phyloP scores from a whole-genome alignment of 2,329 filamentous ascomycete species.

The Ophidiomyces ophidiicola region DNA sequence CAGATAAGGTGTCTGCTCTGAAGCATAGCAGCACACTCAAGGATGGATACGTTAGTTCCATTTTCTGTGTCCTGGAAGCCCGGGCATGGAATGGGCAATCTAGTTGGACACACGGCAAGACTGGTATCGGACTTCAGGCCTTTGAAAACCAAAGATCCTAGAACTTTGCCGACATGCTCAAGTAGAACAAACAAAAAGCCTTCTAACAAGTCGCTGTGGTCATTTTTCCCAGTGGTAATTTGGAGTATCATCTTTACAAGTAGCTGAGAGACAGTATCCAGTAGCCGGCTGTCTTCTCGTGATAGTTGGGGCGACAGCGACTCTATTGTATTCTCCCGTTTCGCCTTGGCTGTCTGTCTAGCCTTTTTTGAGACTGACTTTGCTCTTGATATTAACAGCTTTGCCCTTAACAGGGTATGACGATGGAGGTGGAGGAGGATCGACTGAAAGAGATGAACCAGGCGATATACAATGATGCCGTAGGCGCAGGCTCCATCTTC shows the following conservation, averaged over 20 bases:
- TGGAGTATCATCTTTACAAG: constrained; percentile 24
- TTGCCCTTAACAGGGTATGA: constrained; percentile 18
- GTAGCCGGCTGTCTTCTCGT: constrained; percentile 14
- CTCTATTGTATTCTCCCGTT: constrained; percentile 5
- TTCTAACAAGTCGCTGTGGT: constrained; percentile 30
- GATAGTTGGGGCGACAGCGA: not conserved
- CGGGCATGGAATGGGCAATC: constrained; percentile 25
- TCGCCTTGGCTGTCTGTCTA: constrained; percentile 14
- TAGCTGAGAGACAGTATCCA: constrained; percentile 19
- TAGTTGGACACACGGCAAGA: constrained; percentile 16
- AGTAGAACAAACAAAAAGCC: constrained; percentile 31
- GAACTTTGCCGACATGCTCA: constrained; percentile 29
- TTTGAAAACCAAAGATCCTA: constrained; percentile 31
- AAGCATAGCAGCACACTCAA: constrained; percentile 20
- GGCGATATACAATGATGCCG: constrained; percentile 24
- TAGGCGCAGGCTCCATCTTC: constrained; percentile 13
- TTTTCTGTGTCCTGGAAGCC: constrained; percentile 20
- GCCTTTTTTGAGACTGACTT: constrained; percentile 11
- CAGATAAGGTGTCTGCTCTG: constrained; percentile 29
- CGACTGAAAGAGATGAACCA: constrained; percentile 26
- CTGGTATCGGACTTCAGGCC: constrained; percentile 23
- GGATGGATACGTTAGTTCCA: constrained; percentile 14
- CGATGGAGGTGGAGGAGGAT: constrained; percentile 21
- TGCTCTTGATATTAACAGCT: constrained; percentile 5
- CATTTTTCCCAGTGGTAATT: constrained; percentile 19